These are phyloP conservation scores for Amanita rubescens DNA, from an alignment of 768 basidiomycete species.

Conservation along the genomic window DNA sequence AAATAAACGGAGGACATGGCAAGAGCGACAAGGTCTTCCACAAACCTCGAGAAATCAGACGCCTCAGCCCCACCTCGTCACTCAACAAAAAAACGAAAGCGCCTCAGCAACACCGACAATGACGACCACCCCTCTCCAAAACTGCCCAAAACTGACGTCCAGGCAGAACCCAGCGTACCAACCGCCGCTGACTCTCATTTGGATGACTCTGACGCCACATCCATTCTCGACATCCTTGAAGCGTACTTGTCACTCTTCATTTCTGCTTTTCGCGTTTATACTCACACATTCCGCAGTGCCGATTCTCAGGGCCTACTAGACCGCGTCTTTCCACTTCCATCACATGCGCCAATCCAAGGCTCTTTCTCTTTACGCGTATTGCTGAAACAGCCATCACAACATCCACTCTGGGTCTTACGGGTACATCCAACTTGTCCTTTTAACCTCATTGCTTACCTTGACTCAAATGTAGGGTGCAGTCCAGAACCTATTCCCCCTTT, in stretches of 20 bases:
- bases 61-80: slow-evolving; percentile 16
- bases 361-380: slow-evolving; percentile 48
- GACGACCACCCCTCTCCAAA: slow-evolving; percentile 47
- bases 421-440: slow-evolving; percentile 31
- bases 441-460: slow-evolving; percentile 11
- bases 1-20: slow-evolving; percentile 42
- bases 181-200: slow-evolving; percentile 13
- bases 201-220: slow-evolving; percentile 30
- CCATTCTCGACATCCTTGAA: slow-evolving; percentile 54
- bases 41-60: slow-evolving; percentile 28
- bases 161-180: slow-evolving; percentile 11
- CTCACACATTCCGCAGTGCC: slow-evolving; percentile 33
- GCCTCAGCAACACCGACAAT: slow-evolving; percentile 29
- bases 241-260: slow-evolving; percentile 29
- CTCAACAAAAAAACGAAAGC: slow-evolving; percentile 64
- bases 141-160: slow-evolving; percentile 32
- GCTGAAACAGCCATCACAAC: slow-evolving; percentile 43
- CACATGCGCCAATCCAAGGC: slow-evolving; percentile 23
- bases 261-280: not conserved
- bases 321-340: slow-evolving; percentile 60
- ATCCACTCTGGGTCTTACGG: slow-evolving; percentile 48
- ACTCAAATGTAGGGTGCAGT: slow-evolving; percentile 45
- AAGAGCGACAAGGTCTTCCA: slow-evolving; percentile 64
- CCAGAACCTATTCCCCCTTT: slow-evolving; percentile 59
- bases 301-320: slow-evolving; percentile 75